phyloP scores from a whole-genome alignment of 495 filamentous ascomycete genomes.

The Penicillium turbatum region DNA sequence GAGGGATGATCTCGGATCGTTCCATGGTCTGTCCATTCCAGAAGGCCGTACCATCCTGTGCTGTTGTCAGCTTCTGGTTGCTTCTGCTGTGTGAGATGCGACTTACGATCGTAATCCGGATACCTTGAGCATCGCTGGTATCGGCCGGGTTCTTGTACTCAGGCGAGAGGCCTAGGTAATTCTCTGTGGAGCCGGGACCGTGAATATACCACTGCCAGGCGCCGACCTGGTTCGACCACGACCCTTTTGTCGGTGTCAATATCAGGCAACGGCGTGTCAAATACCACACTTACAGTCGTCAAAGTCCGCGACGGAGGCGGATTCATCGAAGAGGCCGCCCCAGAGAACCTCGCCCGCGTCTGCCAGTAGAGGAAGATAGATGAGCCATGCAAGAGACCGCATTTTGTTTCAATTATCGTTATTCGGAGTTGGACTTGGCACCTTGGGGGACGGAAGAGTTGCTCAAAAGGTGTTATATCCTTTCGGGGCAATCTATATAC shows the following conservation, averaged over 20 bases:
- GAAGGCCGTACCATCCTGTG: conserved; percentile 51
- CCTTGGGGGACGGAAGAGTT: too few species aligned
- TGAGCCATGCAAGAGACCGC: conserved; percentile 16
- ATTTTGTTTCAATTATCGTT: conserved; percentile 1
- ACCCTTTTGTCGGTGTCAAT: conserved; percentile 40
- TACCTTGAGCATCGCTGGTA: conserved; percentile 55
- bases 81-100: too few species aligned
- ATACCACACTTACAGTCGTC: background rate
- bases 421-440: background rate
- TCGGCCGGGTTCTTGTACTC: conserved; percentile 66
- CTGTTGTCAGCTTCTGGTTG: background rate
- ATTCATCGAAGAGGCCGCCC: conserved; percentile 26
- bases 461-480: too few species aligned
- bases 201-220: conserved; percentile 75
- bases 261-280: background rate
- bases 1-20: conserved; percentile 62
- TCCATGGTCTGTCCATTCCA: conserved; percentile 61
- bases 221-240: conserved; percentile 60
- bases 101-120: conserved; percentile 62
- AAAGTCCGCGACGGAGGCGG: conserved; percentile 17
- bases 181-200: conserved; percentile 47
- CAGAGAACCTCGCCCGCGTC: conserved; percentile 26
- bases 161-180: conserved; percentile 55
- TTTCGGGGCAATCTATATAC: background rate
- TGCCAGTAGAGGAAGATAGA: conserved; percentile 14